Evolutionary conservation across 208 protist species (phyloP).

Genomic region (Kentomonas sorsogonicus): DNA sequence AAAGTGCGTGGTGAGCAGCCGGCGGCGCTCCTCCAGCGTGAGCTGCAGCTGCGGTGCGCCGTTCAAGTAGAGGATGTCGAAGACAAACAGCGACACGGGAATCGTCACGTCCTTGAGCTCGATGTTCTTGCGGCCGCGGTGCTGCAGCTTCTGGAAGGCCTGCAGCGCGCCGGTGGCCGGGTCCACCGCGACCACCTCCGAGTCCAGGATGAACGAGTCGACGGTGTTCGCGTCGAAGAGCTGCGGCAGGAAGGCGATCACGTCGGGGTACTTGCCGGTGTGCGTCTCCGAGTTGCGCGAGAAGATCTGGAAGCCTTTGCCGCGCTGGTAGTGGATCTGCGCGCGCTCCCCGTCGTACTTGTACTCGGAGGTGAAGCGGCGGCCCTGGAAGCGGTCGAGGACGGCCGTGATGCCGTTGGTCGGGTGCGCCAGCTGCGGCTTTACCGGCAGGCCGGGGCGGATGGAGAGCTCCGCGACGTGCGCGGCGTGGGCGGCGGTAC

Average conservation of each 20-base stretch:
- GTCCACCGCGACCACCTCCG: conserved; percentile 97
- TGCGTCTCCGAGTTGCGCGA: conserved; percentile 97
- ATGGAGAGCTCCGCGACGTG: conserved; percentile 62
- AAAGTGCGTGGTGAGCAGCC: conserved; percentile 59
- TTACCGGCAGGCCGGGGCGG: conserved; percentile 93
- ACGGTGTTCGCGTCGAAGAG: conserved; percentile 53
- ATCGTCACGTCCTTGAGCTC: conserved; percentile 89
- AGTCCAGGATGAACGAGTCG: conserved; percentile 97
- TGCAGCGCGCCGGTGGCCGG: conserved; percentile 84
- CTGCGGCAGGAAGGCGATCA: conserved; percentile 82
- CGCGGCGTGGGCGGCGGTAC: conserved; percentile 25
- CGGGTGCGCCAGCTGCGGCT: conserved; percentile 98
- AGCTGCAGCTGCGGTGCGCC: conserved; percentile 85
- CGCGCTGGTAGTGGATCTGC: conserved; percentile 90
- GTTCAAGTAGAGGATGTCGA: conserved; percentile 99
- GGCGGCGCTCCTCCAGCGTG: conserved; percentile 78
- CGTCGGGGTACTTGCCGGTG: conserved; percentile 98
- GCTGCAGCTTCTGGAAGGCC: conserved; percentile 94
- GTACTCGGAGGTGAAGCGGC: conserved; percentile 98
- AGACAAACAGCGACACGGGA: conserved; percentile 97
- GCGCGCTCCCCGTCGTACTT: conserved; percentile 99
- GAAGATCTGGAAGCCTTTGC: conserved; percentile 92
- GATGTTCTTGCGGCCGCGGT: conserved; percentile 91
- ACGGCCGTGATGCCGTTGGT: conserved; percentile 92
- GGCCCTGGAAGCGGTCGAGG: conserved; percentile 73